Evolutionary conservation across 441 rosid genomes (phyloP).

Genomic region (Francoa sonchifolia): DNA sequence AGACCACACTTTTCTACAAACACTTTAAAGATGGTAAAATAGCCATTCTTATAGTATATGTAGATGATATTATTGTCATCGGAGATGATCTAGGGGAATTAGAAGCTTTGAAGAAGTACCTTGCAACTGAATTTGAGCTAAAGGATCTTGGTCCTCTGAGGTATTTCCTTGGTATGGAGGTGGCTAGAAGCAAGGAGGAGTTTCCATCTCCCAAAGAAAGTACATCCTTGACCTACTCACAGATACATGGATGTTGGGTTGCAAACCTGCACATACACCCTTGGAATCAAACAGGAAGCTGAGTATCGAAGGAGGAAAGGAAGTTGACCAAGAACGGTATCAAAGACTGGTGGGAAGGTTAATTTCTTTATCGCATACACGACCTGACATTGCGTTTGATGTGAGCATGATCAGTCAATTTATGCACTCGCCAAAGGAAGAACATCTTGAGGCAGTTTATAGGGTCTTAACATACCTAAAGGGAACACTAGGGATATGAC

Average conservation of each 20-base stretch:
- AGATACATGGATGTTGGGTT: not conserved
- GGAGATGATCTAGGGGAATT: not conserved
- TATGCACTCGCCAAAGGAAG: not conserved
- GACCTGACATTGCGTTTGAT: not conserved
- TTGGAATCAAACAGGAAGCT: not conserved
- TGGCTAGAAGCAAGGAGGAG: not conserved
- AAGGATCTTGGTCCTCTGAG: not conserved
- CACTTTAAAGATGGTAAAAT: too few relatives aligned
- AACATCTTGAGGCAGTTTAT: not conserved
- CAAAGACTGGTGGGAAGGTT: conserved; percentile 1
- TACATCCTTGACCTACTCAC: not conserved
- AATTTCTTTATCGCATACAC: conserved; percentile 4
- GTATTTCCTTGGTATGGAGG: conserved; percentile 3
- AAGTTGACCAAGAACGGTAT: not conserved
- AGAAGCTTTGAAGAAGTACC: not conserved
- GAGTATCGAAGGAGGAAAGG: not conserved
- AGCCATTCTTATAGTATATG: too few relatives aligned
- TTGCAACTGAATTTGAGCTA: not conserved
- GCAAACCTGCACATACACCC: not conserved
- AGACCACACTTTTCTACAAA: too few relatives aligned
- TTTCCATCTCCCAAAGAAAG: conserved; percentile 1
- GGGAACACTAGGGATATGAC: not conserved
- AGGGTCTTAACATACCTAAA: not conserved
- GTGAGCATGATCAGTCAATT: not conserved
- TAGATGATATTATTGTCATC: conserved; percentile 1